Evolutionary conservation across 345 rosid genomes (phyloP).

Genomic region (Eucalyptus pauciflora): DNA sequence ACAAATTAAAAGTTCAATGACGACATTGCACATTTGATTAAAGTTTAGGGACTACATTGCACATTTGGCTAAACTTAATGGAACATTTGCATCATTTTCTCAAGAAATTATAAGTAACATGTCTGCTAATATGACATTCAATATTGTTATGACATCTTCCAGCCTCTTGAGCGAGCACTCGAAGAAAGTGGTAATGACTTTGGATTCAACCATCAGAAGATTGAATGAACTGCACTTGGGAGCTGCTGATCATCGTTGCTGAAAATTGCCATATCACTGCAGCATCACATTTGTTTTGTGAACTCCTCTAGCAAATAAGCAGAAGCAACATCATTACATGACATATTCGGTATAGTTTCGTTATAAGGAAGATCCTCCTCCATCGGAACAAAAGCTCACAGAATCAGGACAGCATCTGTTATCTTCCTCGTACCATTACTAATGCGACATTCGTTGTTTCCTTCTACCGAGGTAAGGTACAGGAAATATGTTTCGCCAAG

Average conservation of each 20-base stretch:
- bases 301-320: not conserved
- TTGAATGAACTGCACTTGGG: constrained; percentile 75
- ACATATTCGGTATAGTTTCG: not conserved
- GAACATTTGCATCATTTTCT: no score
- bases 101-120: no score
- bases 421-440: not conserved
- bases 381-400: not conserved
- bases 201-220: constrained; percentile 77
- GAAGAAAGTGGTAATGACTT: constrained; percentile 18
- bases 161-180: no score
- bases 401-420: not conserved
- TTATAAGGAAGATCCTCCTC: not conserved
- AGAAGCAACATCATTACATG: not conserved
- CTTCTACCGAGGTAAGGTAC: no score
- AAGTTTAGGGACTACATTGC: no score
- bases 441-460: no score
- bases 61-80: no score
- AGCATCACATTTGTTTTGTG: not conserved
- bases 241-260: constrained; percentile 11
- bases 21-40: no score
- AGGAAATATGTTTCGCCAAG: no score
- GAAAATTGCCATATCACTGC: not conserved
- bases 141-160: no score
- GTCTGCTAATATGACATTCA: no score
- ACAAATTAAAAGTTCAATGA: no score